These are phyloP conservation scores for Pyronema domesticum DNA, from an alignment of 495 filamentous ascomycete species.

Conservation along the genomic window DNA sequence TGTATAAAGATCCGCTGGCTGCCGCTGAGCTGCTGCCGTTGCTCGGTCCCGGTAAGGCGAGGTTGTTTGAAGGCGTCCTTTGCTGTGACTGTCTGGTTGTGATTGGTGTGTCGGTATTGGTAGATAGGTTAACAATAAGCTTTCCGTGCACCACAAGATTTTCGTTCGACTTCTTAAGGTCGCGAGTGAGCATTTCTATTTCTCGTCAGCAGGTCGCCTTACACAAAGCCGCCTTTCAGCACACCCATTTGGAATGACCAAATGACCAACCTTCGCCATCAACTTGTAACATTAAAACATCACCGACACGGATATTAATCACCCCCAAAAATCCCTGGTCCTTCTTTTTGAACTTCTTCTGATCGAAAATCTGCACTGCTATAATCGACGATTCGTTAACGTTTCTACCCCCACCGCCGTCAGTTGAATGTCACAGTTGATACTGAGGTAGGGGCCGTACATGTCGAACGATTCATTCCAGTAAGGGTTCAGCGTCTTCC, in stretches of 20 bases:
- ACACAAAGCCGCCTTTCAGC: neutral
- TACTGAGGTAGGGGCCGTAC: slow-evolving; percentile 31
- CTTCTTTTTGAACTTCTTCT: slow-evolving; percentile 99
- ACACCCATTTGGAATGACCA: neutral
- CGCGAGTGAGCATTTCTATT: slow-evolving; percentile 85
- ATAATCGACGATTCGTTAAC: slow-evolving; percentile 89
- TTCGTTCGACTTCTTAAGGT: slow-evolving; percentile 95
- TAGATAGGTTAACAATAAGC: slow-evolving; percentile 86
- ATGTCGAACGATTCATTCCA: slow-evolving; percentile 99
- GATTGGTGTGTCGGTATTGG: slow-evolving; percentile 51
- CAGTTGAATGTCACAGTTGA: neutral
- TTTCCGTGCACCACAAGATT: slow-evolving; percentile 96
- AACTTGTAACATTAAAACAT: slow-evolving; percentile 72
- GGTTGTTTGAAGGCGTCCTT: neutral
- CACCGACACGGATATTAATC: slow-evolving; percentile 87
- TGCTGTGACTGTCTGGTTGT: slow-evolving; percentile 11
- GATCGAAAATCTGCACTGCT: slow-evolving; percentile 95
- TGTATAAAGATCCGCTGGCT: slow-evolving; percentile 19
- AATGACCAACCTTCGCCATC: slow-evolving; percentile 72
- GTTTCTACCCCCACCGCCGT: slow-evolving; percentile 4
- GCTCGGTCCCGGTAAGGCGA: slow-evolving; percentile 15
- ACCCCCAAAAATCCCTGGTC: slow-evolving; percentile 96
- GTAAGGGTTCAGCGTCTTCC: slow-evolving; percentile 92
- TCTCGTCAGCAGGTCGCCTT: slow-evolving; percentile 20
- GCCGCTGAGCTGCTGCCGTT: slow-evolving; percentile 20